Percentiles rank a stretch among this genome's conserved stretches.
Conservation (phyloP, 2,329 filamentous ascomycete species). For the Claviceps arundinis region DNA sequence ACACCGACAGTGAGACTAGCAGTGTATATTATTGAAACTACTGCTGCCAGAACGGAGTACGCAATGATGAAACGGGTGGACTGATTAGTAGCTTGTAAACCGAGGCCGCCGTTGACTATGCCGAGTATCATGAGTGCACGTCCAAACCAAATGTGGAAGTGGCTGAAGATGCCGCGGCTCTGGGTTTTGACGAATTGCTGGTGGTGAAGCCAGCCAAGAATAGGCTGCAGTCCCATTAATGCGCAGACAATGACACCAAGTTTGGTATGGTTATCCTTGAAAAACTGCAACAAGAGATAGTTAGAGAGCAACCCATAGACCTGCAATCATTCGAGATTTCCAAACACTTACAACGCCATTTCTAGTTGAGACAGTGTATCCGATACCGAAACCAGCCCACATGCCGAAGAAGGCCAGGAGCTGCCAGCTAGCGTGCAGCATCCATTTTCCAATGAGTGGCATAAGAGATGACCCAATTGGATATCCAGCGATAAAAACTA, state of each 20-base stretch:
- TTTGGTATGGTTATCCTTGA: constrained; percentile 37
- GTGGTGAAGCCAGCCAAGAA: constrained; percentile 47
- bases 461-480: constrained; percentile 48
- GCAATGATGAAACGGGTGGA: constrained; percentile 31
- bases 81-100: constrained; percentile 36
- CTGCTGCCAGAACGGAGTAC: constrained; percentile 41
- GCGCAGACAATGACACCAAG: constrained; percentile 42
- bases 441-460: constrained; percentile 43
- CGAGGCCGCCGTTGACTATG: constrained; percentile 51
- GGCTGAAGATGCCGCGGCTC: constrained; percentile 35
- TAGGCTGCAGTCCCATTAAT: constrained; percentile 43
- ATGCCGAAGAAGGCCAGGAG: constrained; percentile 39
- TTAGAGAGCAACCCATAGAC: not conserved
- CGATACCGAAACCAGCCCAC: constrained; percentile 47
- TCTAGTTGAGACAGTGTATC: constrained; percentile 32
- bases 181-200: constrained; percentile 33
- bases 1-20: constrained; percentile 3
- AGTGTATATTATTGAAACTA: constrained; percentile 34
- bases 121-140: constrained; percentile 43
- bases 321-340: not conserved
- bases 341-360: constrained; percentile 26
- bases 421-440: constrained; percentile 45
- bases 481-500: constrained; percentile 46
- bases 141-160: constrained; percentile 51
- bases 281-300: constrained; percentile 29